Evolutionary conservation across 1,284 basidiomycete genomes (phyloP), one percentile per base, ranked within the genome.

Genomic region (Ustilago shanxiensis): DNA sequence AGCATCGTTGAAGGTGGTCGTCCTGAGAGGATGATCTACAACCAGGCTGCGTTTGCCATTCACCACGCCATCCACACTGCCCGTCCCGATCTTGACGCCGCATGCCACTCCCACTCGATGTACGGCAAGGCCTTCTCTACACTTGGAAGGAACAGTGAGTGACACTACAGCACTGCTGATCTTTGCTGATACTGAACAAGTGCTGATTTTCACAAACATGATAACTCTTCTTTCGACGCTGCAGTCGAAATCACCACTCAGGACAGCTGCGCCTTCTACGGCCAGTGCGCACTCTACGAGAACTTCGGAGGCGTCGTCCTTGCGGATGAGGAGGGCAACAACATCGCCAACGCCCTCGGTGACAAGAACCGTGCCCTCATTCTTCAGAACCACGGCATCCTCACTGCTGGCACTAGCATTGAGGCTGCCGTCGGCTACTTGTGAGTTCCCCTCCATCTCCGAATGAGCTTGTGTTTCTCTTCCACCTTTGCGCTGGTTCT

Each of bases 31-130:
- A 72, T 69, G 68, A 31, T 80, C 49, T 80, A 79, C 72, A 81
- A 81, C 62, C 75, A 61, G 89, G 90, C 83, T 51, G 89, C 89
- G 1, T 90, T 88, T 77, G 88, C 88, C 65, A 88, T 89, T 63
- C 89, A 90, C 79, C 89, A 89, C 28, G 89, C 90, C 3, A 88
- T 91, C 56, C 90, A 91, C 80, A 86, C 87, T 16, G 89, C 89
- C n/a, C 89, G 90, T 24, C 90, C 90, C 0, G 91, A 92, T 77
- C 88, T 91, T 20, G 79, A 89, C 37, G 90, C 90, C 44, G 90
- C 90, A 5, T 91, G 90, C 6, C 91, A 92, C 84, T 89, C 89
- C 20, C 91, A 92, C 83, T 89, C 89, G 5, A 85, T 89, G 54
- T 72, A 85, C 28, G 91, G 90, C n/a, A 90, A 90, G 78, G 76